Evolutionary conservation across 1,284 basidiomycete genomes (phyloP).

Genomic region (Cryptococcus sp.): DNA sequence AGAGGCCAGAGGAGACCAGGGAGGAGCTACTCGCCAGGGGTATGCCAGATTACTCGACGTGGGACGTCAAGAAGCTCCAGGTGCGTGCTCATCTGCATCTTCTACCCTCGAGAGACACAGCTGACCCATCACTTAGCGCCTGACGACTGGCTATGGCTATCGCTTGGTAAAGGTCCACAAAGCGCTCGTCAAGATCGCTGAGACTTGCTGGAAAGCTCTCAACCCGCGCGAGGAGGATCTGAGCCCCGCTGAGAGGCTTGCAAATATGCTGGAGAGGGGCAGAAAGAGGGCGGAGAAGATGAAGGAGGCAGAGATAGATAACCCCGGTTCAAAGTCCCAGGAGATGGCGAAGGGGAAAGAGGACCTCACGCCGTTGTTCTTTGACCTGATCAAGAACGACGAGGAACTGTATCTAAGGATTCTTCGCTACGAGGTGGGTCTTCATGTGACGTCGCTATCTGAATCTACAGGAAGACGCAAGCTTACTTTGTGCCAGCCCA

Average conservation of each 20-base stretch:
- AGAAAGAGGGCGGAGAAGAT: constrained; percentile 10
- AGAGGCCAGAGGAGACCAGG: constrained; percentile 2
- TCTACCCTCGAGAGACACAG: background rate
- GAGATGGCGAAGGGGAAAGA: background rate
- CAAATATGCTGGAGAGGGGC: background rate
- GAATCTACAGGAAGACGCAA: background rate
- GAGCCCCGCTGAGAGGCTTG: constrained; percentile 4
- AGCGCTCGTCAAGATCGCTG: constrained; percentile 34
- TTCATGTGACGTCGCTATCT: too few relatives aligned
- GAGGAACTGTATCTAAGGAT: constrained; percentile 34
- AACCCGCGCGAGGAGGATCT: constrained; percentile 20
- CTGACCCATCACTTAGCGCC: constrained; percentile 1
- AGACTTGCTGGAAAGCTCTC: constrained; percentile 43
- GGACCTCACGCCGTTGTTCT: constrained; percentile 19
- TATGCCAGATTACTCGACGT: constrained; percentile 43
- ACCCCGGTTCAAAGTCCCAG: constrained; percentile 5
- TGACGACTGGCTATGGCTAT: constrained; percentile 36
- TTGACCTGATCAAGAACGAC: constrained; percentile 33
- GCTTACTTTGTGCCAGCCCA: constrained; percentile 25
- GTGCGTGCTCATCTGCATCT: constrained; percentile 21
- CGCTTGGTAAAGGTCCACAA: constrained; percentile 25
- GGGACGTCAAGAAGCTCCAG: constrained; percentile 37
- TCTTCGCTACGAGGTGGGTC: constrained; percentile 45
- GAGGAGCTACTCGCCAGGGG: constrained; percentile 24
- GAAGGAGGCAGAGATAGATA: constrained; percentile 16